Evolutionary conservation across 257 asterid genomes (phyloP).

Genomic region (Echites panduratus): DNA sequence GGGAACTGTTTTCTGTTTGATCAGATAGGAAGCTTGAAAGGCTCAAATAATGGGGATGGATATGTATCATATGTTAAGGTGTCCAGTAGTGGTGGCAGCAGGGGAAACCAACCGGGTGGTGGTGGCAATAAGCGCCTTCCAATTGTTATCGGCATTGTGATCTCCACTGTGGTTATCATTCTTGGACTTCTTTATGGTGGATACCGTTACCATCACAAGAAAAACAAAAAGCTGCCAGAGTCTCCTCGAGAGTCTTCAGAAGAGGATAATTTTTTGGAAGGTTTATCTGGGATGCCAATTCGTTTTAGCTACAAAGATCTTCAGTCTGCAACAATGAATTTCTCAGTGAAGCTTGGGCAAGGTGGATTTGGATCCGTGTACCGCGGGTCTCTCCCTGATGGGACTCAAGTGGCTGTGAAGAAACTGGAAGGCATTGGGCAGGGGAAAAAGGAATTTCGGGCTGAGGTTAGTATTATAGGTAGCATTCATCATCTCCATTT

Average conservation of each 20-base stretch:
- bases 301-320: conserved; percentile 80
- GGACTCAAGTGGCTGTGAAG: conserved; percentile 72
- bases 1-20: conserved; percentile 67
- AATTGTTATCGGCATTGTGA: conserved; percentile 42
- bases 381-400: conserved; percentile 68
- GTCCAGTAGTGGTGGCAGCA: conserved; percentile 17
- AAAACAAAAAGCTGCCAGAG: conserved; percentile 41
- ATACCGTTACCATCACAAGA: conserved; percentile 30
- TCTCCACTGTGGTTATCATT: conserved; percentile 41
- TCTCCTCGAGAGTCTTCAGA: conserved; percentile 55
- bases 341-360: conserved; percentile 76
- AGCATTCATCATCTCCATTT: conserved; percentile 89
- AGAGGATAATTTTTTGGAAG: conserved; percentile 77
- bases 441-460: conserved; percentile 96
- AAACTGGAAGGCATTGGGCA: conserved; percentile 89
- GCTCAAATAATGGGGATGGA: conserved; percentile 26
- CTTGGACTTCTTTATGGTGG: conserved; percentile 43
- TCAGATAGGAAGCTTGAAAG: conserved; percentile 57
- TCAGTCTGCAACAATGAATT: conserved; percentile 60
- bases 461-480: conserved; percentile 94
- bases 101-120: conserved; percentile 18
- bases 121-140: conserved; percentile 29
- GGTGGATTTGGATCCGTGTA: conserved; percentile 99
- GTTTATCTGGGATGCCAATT: conserved; percentile 84
- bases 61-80: conserved; percentile 44